These are phyloP conservation scores for Cucurbita ficifolia DNA, from an alignment of 306 rosid species.

Conservation along the genomic window DNA sequence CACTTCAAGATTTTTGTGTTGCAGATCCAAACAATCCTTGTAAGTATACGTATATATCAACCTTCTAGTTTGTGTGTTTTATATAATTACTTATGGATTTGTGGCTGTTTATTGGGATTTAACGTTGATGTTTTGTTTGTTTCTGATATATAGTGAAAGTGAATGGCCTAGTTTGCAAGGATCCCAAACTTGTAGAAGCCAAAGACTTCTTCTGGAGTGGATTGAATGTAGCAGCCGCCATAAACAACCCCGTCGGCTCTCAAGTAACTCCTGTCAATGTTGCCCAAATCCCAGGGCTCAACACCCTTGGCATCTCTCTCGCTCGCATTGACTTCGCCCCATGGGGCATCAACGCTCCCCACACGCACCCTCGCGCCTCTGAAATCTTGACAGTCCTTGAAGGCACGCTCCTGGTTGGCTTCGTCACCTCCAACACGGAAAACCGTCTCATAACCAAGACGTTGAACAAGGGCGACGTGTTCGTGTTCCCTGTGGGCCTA, in stretches of 20 bases:
- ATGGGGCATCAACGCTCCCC: conserved; percentile 19
- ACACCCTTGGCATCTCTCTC: conserved; percentile 22
- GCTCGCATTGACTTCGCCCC: conserved; percentile 23
- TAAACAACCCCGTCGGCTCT: conserved; percentile 21
- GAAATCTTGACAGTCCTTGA: conserved; percentile 19
- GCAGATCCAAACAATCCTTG: not conserved
- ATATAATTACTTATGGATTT: too few relatives aligned
- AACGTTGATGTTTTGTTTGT: not conserved
- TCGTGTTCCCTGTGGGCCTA: conserved; percentile 24
- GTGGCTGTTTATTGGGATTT: not conserved
- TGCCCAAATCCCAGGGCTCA: conserved; percentile 22
- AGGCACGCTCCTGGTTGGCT: conserved; percentile 25
- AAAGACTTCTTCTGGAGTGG: conserved; percentile 25
- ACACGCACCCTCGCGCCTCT: conserved; percentile 22
- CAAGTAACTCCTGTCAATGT: conserved; percentile 9
- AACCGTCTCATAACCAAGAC: conserved; percentile 12
- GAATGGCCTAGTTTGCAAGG: conserved; percentile 22
- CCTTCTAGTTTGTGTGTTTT: not conserved
- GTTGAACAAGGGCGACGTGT: conserved; percentile 19
- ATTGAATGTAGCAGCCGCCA: conserved; percentile 14
- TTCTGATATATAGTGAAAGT: not conserved
- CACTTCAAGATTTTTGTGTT: not conserved
- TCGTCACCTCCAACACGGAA: conserved; percentile 20
- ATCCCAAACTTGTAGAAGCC: conserved; percentile 14
- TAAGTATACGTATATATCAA: not conserved